phyloP scores from a whole-genome alignment of 2,329 filamentous ascomycete genomes.

The Alternaria triticimaculans region DNA sequence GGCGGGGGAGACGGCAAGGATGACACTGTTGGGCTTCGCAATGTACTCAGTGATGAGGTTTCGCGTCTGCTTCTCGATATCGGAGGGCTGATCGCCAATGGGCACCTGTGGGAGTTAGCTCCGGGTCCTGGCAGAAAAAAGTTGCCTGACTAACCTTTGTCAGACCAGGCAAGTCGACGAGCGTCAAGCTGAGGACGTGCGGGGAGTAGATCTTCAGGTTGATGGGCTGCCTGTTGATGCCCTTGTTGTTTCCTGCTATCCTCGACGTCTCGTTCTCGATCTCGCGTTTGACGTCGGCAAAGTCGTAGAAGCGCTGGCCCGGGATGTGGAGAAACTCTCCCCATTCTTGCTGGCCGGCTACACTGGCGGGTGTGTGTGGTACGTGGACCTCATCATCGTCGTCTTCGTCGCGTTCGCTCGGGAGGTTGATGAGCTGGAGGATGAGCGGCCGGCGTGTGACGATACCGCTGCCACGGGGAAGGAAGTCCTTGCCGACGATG shows the following conservation, averaged over 20 bases:
- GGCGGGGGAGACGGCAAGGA: constrained; percentile 93
- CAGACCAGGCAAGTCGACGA: constrained; percentile 93
- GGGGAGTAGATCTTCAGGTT: constrained; percentile 99
- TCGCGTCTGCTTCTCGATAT: constrained; percentile 98
- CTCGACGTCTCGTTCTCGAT: constrained; percentile 96
- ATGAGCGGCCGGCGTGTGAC: constrained; percentile 94
- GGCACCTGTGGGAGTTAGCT: constrained; percentile 69
- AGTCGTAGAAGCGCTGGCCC: constrained; percentile 87
- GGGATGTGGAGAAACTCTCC: constrained; percentile 97
- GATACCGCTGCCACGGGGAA: constrained; percentile 95
- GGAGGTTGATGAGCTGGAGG: constrained; percentile 96
- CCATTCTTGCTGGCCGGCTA: constrained; percentile 75
- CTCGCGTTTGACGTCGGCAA: constrained; percentile 90
- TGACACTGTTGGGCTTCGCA: constrained; percentile 97
- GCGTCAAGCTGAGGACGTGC: constrained; percentile 91
- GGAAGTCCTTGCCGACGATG: constrained; percentile 96
- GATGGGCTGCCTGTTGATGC: constrained; percentile 96
- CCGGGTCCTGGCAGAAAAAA: constrained; percentile 5
- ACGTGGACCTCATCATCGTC: constrained; percentile 67
- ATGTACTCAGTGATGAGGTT: constrained; percentile 98
- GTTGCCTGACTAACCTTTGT: constrained; percentile 72
- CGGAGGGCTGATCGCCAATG: constrained; percentile 94
- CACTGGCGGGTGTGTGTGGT: constrained; percentile 78
- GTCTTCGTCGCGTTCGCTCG: constrained; percentile 73
- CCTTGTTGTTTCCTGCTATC: constrained; percentile 96